phyloP scores from a whole-genome alignment of 1,284 basidiomycete species.

The Mycena sp. region DNA sequence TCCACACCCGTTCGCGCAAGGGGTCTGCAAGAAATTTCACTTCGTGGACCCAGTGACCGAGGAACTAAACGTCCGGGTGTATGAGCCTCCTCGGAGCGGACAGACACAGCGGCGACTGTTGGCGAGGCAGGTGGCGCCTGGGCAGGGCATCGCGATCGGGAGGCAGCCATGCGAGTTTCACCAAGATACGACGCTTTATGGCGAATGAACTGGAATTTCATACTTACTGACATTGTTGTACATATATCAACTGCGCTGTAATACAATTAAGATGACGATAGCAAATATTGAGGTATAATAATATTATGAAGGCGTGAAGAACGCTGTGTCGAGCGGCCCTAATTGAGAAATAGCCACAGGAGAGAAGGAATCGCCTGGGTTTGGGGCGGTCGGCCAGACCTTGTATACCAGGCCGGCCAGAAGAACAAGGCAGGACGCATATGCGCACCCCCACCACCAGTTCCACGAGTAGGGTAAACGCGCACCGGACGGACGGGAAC shows the following conservation, averaged over 20 bases:
- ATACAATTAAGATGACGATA: conserved; percentile 6
- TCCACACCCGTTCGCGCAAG: conserved; percentile 75
- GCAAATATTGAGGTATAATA: neutral
- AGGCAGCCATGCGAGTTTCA: conserved; percentile 78
- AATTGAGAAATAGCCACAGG: conserved; percentile 1
- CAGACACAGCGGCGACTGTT: conserved; percentile 41
- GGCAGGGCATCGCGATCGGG: conserved; percentile 79
- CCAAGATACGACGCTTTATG: conserved; percentile 32
- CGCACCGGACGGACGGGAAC: conserved; percentile 11
- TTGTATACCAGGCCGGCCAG: conserved; percentile 43
- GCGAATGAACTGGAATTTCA: neutral
- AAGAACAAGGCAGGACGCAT: conserved; percentile 48
- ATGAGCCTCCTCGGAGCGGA: conserved; percentile 43
- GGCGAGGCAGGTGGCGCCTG: conserved; percentile 60
- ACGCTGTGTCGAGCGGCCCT: neutral
- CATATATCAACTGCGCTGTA: conserved; percentile 18
- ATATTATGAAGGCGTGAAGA: conserved; percentile 2
- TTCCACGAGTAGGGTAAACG: conserved; percentile 37
- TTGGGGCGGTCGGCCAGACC: conserved; percentile 30
- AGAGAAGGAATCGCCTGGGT: neutral
- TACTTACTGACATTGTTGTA: conserved; percentile 23
- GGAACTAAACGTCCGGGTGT: conserved; percentile 60
- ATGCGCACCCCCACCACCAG: conserved; percentile 55
- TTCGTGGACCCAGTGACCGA: conserved; percentile 67
- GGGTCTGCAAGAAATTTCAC: conserved; percentile 71